phyloP scores from a whole-genome alignment of 225 moss, liverwort and hornwort species.

The Ulota crispa region DNA sequence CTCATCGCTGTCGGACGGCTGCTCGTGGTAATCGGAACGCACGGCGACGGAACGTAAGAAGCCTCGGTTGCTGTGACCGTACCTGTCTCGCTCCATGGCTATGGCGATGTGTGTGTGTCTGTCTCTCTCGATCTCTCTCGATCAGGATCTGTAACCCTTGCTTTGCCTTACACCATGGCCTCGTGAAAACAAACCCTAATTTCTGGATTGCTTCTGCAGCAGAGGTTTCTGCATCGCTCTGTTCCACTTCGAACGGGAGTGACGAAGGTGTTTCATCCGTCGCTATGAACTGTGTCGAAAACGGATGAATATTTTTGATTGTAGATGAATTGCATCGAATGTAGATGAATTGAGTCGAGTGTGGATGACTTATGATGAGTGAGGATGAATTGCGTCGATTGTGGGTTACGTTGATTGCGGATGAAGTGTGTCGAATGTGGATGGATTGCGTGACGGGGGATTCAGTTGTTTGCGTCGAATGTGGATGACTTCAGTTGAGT shows the following conservation, averaged over 20 bases:
- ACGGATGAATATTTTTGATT: neutral
- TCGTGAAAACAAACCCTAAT: constrained; percentile 19
- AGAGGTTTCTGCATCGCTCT: neutral
- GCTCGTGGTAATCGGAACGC: constrained; percentile 25
- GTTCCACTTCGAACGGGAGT: neutral
- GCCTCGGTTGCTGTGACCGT: constrained; percentile 23
- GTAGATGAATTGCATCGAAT: no score
- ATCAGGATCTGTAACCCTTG: neutral
- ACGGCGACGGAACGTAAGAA: constrained; percentile 41
- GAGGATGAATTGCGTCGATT: no score
- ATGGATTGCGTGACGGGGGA: no score
- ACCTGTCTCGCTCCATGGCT: constrained; percentile 45
- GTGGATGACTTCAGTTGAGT: no score
- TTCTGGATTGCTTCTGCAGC: neutral
- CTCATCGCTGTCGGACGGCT: constrained; percentile 44
- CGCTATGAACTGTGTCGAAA: no score
- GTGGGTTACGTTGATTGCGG: neutral
- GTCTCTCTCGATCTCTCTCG: neutral
- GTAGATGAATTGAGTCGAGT: neutral
- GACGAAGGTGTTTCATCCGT: neutral
- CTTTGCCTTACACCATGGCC: neutral
- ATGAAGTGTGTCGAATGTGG: no score
- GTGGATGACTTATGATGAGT: no score
- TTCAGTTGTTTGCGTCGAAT: no score
- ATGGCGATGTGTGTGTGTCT: neutral